phyloP scores from a whole-genome alignment of 2,329 filamentous ascomycete genomes.

The Aureobasidium sp. region DNA sequence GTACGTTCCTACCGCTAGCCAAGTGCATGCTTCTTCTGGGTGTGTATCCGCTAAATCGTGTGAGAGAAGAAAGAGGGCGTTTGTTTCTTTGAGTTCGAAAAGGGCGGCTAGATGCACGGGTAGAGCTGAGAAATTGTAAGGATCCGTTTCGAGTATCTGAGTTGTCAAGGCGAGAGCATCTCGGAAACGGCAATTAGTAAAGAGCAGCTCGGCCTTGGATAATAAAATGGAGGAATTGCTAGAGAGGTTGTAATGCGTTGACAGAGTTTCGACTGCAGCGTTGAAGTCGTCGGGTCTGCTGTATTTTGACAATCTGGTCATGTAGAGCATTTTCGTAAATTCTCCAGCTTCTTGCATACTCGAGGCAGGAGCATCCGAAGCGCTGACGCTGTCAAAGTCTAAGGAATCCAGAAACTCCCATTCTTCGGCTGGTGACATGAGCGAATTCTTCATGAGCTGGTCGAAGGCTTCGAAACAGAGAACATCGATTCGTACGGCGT shows the following conservation, averaged over 20 bases:
- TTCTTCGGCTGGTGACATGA: slow-evolving; percentile 84
- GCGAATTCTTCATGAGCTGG: slow-evolving; percentile 91
- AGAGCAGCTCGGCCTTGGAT: slow-evolving; percentile 82
- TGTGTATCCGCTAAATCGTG: slow-evolving; percentile 90
- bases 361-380: slow-evolving; percentile 54
- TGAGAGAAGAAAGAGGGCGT: slow-evolving; percentile 81
- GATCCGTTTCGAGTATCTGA: slow-evolving; percentile 71
- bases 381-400: slow-evolving; percentile 77
- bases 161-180: slow-evolving; percentile 81
- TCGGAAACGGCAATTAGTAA: slow-evolving; percentile 88
- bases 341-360: slow-evolving; percentile 79
- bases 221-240: slow-evolving; percentile 85
- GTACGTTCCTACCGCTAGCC: slow-evolving; percentile 91
- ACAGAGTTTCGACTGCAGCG: slow-evolving; percentile 79
- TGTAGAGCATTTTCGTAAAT: slow-evolving; percentile 95
- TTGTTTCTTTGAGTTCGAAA: slow-evolving; percentile 79
- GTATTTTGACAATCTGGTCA: slow-evolving; percentile 91
- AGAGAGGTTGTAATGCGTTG: slow-evolving; percentile 84
- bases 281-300: slow-evolving; percentile 77
- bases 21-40: slow-evolving; percentile 83
- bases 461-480: slow-evolving; percentile 98
- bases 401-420: slow-evolving; percentile 82
- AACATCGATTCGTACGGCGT: slow-evolving; percentile 91
- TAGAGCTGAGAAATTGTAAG: slow-evolving; percentile 83
- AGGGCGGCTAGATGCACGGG: slow-evolving; percentile 88